phyloP scores from a whole-genome alignment of 2,329 filamentous ascomycete genomes.

The Colletotrichum navitas region DNA sequence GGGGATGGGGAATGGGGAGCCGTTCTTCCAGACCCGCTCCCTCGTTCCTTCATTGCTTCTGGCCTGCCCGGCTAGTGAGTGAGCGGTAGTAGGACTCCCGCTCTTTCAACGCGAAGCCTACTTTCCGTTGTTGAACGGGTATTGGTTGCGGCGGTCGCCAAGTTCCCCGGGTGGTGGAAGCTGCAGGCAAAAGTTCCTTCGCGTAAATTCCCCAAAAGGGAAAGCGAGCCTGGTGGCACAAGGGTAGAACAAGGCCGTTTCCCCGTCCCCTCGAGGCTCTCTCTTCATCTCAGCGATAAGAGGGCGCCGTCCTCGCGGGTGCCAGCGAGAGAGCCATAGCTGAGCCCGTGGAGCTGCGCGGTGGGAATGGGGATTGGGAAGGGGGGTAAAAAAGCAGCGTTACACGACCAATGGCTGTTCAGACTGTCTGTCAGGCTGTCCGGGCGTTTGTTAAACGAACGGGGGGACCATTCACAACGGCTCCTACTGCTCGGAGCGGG shows the following conservation, averaged over 20 bases:
- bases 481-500: slow-evolving; percentile 35
- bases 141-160: slow-evolving; percentile 49
- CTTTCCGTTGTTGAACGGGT: slow-evolving; percentile 37
- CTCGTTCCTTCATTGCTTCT: slow-evolving; percentile 12
- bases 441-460: slow-evolving; percentile 41
- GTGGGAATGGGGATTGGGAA: slow-evolving; percentile 9
- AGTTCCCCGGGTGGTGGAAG: slow-evolving; percentile 51
- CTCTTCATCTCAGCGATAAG: slow-evolving; percentile 37
- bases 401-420: slow-evolving; percentile 38
- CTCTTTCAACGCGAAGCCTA: slow-evolving; percentile 26
- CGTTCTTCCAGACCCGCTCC: slow-evolving; percentile 20
- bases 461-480: slow-evolving; percentile 32
- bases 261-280: slow-evolving; percentile 32
- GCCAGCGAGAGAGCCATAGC: slow-evolving; percentile 18
- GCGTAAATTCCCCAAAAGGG: slow-evolving; percentile 53
- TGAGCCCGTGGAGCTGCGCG: slow-evolving; percentile 38
- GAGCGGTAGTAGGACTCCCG: slow-evolving; percentile 7
- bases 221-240: slow-evolving; percentile 50
- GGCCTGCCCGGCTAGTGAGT: slow-evolving; percentile 19
- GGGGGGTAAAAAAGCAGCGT: slow-evolving; percentile 26
- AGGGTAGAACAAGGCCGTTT: slow-evolving; percentile 42
- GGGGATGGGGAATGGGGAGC: slow-evolving; percentile 21
- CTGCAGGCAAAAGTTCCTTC: slow-evolving; percentile 57
- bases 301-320: slow-evolving; percentile 25
- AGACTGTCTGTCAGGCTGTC: slow-evolving; percentile 22